Conservation (phyloP, 2,329 filamentous ascomycete genomes). For the Aspergillus proliferans region DNA sequence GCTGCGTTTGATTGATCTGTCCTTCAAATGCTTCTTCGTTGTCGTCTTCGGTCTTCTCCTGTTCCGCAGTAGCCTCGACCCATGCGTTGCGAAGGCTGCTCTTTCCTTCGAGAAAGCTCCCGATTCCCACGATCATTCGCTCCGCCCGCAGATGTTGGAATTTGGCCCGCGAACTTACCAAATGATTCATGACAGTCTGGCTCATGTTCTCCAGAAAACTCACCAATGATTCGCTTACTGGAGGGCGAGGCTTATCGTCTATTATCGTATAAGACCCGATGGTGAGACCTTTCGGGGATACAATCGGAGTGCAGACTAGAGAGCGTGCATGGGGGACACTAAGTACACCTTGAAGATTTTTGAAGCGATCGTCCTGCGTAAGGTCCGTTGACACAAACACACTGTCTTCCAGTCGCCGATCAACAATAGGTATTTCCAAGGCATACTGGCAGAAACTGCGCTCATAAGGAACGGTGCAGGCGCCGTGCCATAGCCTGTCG, state of each 20-base stretch:
- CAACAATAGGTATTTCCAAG: background rate
- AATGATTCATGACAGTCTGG: conserved; percentile 50
- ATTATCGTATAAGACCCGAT: conserved; percentile 55
- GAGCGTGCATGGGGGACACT: conserved; percentile 32
- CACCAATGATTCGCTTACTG: conserved; percentile 34
- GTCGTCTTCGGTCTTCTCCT: conserved; percentile 7
- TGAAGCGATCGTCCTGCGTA: conserved; percentile 25
- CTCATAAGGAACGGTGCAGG: conserved; percentile 9
- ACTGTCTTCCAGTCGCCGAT: background rate
- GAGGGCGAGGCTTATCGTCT: conserved; percentile 45
- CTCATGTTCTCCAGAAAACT: conserved; percentile 43
- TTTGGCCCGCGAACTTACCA: conserved; percentile 49
- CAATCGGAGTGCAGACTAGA: conserved; percentile 53
- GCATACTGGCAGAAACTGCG: conserved; percentile 9
- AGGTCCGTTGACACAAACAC: conserved; percentile 25
- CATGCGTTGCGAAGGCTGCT: conserved; percentile 17
- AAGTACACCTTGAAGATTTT: conserved; percentile 22
- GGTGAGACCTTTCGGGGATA: conserved; percentile 46
- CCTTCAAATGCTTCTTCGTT: no score
- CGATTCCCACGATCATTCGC: conserved; percentile 50
- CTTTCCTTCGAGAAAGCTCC: conserved; percentile 44
- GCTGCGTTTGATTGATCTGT: no score
- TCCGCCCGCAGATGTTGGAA: conserved; percentile 43
- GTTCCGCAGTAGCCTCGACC: conserved; percentile 6
- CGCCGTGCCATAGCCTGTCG: conserved; percentile 10